phyloP scores from a whole-genome alignment of 2,329 filamentous ascomycete genomes.

The Sporothrix pallida region DNA sequence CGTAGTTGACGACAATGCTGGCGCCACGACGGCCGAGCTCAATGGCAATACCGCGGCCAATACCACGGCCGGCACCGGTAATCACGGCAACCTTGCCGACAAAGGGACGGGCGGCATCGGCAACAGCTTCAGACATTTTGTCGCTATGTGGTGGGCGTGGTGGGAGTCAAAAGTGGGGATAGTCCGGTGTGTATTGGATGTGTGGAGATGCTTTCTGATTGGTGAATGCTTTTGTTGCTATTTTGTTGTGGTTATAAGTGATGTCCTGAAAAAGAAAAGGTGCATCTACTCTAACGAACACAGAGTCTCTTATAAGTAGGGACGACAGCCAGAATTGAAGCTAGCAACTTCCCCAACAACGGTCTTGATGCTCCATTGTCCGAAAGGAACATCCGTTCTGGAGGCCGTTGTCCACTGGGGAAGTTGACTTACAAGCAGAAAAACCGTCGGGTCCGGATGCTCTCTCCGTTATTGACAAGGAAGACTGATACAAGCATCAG shows the following conservation, averaged over 20 bases:
- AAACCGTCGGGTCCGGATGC: not conserved
- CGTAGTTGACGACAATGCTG: conserved; percentile 71
- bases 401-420: conserved; percentile 31
- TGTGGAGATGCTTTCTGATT: not conserved
- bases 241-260: not conserved
- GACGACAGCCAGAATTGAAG: not conserved
- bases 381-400: conserved; percentile 31
- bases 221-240: not conserved
- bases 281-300: not conserved
- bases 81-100: conserved; percentile 64
- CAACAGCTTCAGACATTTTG: conserved; percentile 16
- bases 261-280: not conserved
- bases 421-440: conserved; percentile 27
- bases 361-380: conserved; percentile 13
- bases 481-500: not conserved
- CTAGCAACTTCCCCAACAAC: conserved; percentile 19
- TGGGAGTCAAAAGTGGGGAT: not conserved
- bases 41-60: conserved; percentile 69
- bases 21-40: conserved; percentile 70
- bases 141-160: not conserved
- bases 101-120: conserved; percentile 42
- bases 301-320: conserved; percentile 25
- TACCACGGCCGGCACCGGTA: conserved; percentile 69
- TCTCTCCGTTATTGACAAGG: conserved; percentile 19
- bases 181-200: not conserved